Evolutionary conservation across 78 protist genomes (phyloP), one percentile per base, ranked within the genome.

Genomic region (Cavenderia fasciculata): DNA sequence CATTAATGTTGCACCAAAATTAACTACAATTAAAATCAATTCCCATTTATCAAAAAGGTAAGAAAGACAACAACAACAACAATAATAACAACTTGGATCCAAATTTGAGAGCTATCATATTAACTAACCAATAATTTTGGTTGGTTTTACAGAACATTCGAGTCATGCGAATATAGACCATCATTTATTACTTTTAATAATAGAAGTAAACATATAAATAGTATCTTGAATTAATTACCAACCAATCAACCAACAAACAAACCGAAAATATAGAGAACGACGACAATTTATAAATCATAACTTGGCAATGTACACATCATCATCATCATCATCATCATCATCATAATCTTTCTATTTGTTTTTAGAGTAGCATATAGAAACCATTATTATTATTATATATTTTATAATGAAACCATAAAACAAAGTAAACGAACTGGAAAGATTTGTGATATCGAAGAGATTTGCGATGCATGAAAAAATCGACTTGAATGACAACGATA

Each of bases 21-120:
- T 82, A 68, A 65, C 33, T 25, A 76, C 90, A 34, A 82, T 82
- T 36, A 82, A 63, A 57, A 78, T 44, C 16, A 66, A 76, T 14
- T 34, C 61, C 7, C 90, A 82, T 82, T 33, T 82, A 44, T 59
- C 90, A 29, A 82, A 82, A 68, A 77, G 68, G 87, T 77, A 74
- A n/a, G n/a, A n/a, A n/a, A n/a, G n/a, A n/a, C n/a, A n/a, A n/a
- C n/a, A n/a, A n/a, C n/a, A n/a, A n/a, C n/a, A n/a, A n/a, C n/a
- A n/a, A n/a, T n/a, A n/a, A n/a, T n/a, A n/a, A n/a, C n/a, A n/a
- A n/a, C n/a, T n/a, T 41, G 23, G 8, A 57, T 41, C 43, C 23
- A 70, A 36, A 16, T 34, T 46, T 8, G 8, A 25, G 1, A 6
- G 2, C 3, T 43, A 43, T 2, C 25, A n/a, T 43, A 49, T 31